Conservation (phyloP, 2,329 filamentous ascomycete species). For the Xylariomycetidae sp. region DNA sequence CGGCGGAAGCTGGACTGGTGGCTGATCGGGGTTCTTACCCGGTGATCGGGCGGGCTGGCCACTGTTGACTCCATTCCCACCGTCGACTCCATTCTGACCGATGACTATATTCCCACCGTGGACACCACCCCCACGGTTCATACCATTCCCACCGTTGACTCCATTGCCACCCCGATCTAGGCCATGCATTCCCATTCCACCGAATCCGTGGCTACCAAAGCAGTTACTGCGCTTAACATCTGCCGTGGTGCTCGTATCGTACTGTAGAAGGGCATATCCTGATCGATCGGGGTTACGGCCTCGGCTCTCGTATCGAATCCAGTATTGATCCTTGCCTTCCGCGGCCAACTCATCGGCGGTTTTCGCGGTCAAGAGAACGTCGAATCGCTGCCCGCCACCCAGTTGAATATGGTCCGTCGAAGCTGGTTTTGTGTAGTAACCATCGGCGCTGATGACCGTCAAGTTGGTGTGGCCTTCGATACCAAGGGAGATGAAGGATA, state of each 20-base stretch:
- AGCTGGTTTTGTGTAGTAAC: constrained; percentile 44
- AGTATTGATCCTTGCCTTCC: constrained; percentile 31
- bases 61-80: background rate
- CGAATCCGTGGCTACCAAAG: background rate
- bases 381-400: constrained; percentile 54
- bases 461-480: constrained; percentile 52
- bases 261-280: constrained; percentile 45
- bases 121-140: background rate
- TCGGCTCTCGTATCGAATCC: constrained; percentile 43
- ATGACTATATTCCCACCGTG: background rate
- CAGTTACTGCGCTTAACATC: background rate
- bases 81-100: background rate
- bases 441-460: constrained; percentile 56
- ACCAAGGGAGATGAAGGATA: constrained; percentile 47
- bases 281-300: constrained; percentile 39
- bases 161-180: too few relatives aligned
- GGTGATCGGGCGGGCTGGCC: constrained; percentile 3
- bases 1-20: constrained; percentile 28
- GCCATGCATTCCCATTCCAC: too few relatives aligned
- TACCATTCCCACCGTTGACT: too few relatives aligned
- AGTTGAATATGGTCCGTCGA: constrained; percentile 46
- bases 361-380: constrained; percentile 49
- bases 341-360: constrained; percentile 34
- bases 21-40: constrained; percentile 22
- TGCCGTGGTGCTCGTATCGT: constrained; percentile 20